Evolutionary conservation across 148 eudicot species (phyloP), one percentile per base, ranked within the genome.

Genomic region (Heliamphora exappendiculata): DNA sequence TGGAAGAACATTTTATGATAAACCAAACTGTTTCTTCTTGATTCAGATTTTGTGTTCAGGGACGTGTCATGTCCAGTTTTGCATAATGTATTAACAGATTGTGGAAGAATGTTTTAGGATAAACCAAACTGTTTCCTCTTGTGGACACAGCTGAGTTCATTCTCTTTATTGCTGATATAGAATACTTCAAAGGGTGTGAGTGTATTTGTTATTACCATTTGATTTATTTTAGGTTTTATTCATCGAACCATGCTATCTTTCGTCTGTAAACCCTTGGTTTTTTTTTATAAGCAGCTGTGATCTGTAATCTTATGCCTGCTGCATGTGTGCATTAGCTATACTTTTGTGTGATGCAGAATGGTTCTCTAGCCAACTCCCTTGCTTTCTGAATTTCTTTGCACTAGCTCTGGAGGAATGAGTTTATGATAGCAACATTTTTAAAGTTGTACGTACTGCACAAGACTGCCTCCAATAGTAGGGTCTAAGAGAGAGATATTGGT

Each of bases 21-120:
- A 13, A 76, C 47, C 63, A 65, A 51, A 49, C 70, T 62, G 78
- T 63, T 75, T 75, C 55, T 42, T 31, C 41, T 14, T 42, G 16
- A n/a, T n/a, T n/a, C n/a, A n/a, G n/a, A n/a, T n/a, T n/a, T n/a
- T n/a, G n/a, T n/a, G n/a, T 14, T 7, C 50, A 14, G 50, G 50
- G 50, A 45, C 8, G 13, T 10, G 9, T 1, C 50, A 45, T 7
- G 50, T 7, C 12, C 1, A 45, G 3, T 45, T 57, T 34, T 58
- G 64, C 49, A 17, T 42, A 20, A 62, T 74, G 74, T 45, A 31
- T 55, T 67, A 67, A 79, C 67, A 42, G 33, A 67, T 78, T 73
- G 63, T 16, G 36, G 31, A 75, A 28, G 47, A 45, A 47, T n/a
- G 7, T 20, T 65, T 13, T 64, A 34, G 63, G 13, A 33, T 16